Evolutionary conservation across 495 filamentous ascomycete genomes (phyloP).

Genomic region (Filosporella fistucella): DNA sequence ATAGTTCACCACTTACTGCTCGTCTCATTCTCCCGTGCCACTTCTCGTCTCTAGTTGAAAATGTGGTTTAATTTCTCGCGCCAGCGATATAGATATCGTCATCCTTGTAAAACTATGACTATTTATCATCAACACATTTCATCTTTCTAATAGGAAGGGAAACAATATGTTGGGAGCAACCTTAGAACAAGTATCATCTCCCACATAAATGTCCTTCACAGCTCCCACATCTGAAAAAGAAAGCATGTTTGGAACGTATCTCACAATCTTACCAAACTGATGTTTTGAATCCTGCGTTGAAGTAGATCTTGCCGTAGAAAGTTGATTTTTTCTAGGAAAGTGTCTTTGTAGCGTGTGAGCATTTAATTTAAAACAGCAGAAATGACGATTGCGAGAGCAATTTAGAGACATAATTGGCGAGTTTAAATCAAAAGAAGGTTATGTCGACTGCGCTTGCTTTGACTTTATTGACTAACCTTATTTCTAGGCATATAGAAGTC

Average conservation of each 20-base stretch:
- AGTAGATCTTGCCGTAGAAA: no score
- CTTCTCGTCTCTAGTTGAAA: not conserved
- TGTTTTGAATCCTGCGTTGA: no score
- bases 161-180: not conserved
- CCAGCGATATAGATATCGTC: not conserved
- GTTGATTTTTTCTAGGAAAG: no score
- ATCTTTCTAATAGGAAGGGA: not conserved
- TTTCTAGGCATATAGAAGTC: no score
- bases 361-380: no score
- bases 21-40: slow-evolving; percentile 3
- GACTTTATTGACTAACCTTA: no score
- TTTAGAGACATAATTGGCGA: no score
- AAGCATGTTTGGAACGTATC: slow-evolving; percentile 1
- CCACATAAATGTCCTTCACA: slow-evolving; percentile 5
- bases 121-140: no score
- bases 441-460: no score
- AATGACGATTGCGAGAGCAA: no score
- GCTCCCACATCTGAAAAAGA: not conserved
- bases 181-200: not conserved
- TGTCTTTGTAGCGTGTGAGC: no score
- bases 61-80: not conserved
- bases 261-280: slow-evolving; percentile 1
- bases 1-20: not conserved
- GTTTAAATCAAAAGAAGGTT: no score
- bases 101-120: not conserved